A percentile compares a stretch with the other conserved stretches of the same genome.
phyloP scores from a whole-genome alignment of 331 rosid species.

The Malus hybrid region DNA sequence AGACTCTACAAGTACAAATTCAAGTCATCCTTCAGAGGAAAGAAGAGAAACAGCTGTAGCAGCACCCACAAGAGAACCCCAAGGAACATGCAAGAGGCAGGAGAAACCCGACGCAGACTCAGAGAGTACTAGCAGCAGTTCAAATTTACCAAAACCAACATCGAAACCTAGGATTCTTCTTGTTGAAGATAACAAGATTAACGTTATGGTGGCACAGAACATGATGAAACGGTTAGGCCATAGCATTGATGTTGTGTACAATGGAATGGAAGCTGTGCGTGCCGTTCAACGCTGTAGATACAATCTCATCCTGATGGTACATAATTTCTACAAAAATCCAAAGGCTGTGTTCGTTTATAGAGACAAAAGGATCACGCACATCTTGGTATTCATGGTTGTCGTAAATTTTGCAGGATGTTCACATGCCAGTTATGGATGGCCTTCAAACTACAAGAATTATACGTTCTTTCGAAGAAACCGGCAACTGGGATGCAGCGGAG shows the following conservation, averaged over 20 bases:
- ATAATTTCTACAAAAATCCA: slow-evolving; percentile 3
- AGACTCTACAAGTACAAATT: slow-evolving; percentile 22
- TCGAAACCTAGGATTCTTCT: slow-evolving; percentile 70
- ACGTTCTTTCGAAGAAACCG: slow-evolving; percentile 81
- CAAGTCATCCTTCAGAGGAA: slow-evolving; percentile 21
- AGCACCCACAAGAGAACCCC: slow-evolving; percentile 26
- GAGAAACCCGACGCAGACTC: slow-evolving; percentile 27
- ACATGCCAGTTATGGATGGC: slow-evolving; percentile 95
- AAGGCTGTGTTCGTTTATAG: background rate
- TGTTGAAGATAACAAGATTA: slow-evolving; percentile 91
- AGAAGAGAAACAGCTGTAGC: slow-evolving; percentile 17
- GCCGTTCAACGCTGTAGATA: slow-evolving; percentile 60
- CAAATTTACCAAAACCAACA: slow-evolving; percentile 22
- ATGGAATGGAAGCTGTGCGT: slow-evolving; percentile 81
- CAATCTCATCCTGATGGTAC: slow-evolving; percentile 75
- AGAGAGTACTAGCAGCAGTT: slow-evolving; percentile 18
- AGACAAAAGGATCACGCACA: background rate
- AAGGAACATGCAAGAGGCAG: slow-evolving; percentile 27
- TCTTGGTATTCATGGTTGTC: background rate
- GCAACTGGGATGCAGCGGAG: slow-evolving; percentile 77
- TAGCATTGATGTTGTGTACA: slow-evolving; percentile 68
- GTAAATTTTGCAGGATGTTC: slow-evolving; percentile 58
- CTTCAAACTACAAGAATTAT: slow-evolving; percentile 82
- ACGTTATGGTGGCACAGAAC: slow-evolving; percentile 81
- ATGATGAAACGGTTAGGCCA: slow-evolving; percentile 94